Evolutionary conservation across 164 flowering plant species (phyloP), one percentile per base, ranked within the genome.

Genomic region (Magnolia sinica): DNA sequence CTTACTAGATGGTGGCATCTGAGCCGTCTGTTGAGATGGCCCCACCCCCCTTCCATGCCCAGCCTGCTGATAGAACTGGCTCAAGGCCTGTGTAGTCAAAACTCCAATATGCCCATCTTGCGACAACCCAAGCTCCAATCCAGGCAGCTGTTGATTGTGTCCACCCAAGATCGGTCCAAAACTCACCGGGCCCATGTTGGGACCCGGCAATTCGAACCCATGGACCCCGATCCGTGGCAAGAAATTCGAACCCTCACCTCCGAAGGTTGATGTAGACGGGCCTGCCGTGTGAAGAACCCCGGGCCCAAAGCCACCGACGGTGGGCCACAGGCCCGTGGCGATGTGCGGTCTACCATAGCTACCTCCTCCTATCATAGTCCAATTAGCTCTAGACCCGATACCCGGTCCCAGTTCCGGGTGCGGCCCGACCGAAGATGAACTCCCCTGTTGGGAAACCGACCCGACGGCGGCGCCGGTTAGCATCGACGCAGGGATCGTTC

Each of bases 401-500:
- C 86, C 79, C 24, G 87, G 78, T 50, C 84, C 89, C 75, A 86
- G 77, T 18, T 86, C 91, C 7, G 80, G 87, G 51, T 88, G 91
- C 77, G 88, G 75, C 1, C 93, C 94, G 3, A 88, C 85, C 1
- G 94, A 84, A 59, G 83, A 73, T 72, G 94, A 87, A 73, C 70
- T 72, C 20, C 88, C 93, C 71, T 89, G 92, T 20, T 84, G 87
- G 1, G 95, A 88, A 72, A 86, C 84, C 55, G 93, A 86, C 78
- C 79, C 84, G 7, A 37, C 45, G 0, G 85, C 88, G 0, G 94
- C 89, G 0, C 90, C 85, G 0, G 94, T 87, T 1, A 90, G 70
- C 63, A 89, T 94, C 0, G 96, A 93, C 1, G 97, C 97, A 1
- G 97, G 97, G 7, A 92, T 87, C 0, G 97, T 92, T 13, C 97